Percentiles rank a stretch among this genome's conserved stretches.
Conservation (phyloP, 345 rosid genomes). For the Gossypium anomalum region DNA sequence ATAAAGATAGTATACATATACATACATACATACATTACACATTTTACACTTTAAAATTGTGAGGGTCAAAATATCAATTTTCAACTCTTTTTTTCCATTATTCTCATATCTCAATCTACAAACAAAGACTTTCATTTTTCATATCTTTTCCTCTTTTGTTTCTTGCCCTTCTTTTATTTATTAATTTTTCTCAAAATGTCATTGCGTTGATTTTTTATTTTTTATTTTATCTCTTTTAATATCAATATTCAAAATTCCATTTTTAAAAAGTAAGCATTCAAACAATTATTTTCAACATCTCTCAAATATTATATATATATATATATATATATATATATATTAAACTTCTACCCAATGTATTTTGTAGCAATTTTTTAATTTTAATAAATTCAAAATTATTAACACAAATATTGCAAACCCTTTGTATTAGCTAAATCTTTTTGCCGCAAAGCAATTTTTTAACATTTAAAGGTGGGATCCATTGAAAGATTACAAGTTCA, state of each 20-base stretch:
- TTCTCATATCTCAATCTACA: not conserved
- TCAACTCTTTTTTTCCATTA: not conserved
- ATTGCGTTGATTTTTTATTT: not conserved
- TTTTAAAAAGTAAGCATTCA: not conserved
- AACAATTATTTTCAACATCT: not conserved
- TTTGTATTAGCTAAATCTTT: not conserved
- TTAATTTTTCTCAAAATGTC: too few relatives aligned
- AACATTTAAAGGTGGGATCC: too few relatives aligned
- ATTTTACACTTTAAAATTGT: not conserved
- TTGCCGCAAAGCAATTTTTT: too few relatives aligned
- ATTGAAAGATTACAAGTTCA: too few relatives aligned
- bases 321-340: too few relatives aligned
- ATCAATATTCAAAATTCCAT: not conserved
- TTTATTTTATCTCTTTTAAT: not conserved
- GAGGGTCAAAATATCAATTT: not conserved
- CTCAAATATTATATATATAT: too few relatives aligned
- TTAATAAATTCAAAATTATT: too few relatives aligned
- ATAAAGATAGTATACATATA: too few relatives aligned
- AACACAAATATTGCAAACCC: not conserved
- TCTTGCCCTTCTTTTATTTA: not conserved
- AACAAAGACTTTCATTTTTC: not conserved
- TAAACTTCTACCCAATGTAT: not conserved
- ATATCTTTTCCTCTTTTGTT: not conserved
- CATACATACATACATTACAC: not conserved
- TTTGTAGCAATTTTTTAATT: not conserved